Conservation (phyloP, 2,329 filamentous ascomycete genomes). For the Ceratocystis huliohia region DNA sequence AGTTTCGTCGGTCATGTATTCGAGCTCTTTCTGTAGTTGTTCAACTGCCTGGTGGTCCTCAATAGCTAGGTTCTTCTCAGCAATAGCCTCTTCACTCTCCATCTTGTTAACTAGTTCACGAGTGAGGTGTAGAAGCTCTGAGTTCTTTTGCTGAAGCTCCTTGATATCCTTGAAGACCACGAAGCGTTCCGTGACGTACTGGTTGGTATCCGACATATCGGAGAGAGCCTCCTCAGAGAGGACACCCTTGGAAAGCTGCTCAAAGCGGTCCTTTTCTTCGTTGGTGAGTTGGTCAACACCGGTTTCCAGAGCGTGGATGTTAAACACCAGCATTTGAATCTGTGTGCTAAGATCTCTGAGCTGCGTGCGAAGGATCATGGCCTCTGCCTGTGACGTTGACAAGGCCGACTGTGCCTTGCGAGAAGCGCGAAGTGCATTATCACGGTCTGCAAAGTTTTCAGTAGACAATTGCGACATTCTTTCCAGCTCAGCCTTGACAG, state of each 20-base stretch:
- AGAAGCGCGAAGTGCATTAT: slow-evolving; percentile 62
- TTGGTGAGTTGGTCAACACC: slow-evolving; percentile 58
- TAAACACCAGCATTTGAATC: slow-evolving; percentile 79
- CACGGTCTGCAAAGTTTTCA: slow-evolving; percentile 66
- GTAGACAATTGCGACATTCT: slow-evolving; percentile 79
- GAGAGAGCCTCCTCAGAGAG: slow-evolving; percentile 56
- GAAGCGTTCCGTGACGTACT: slow-evolving; percentile 79
- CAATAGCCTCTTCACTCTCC: slow-evolving; percentile 76
- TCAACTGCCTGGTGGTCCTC: slow-evolving; percentile 61
- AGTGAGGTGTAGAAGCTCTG: slow-evolving; percentile 68
- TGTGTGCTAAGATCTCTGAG: slow-evolving; percentile 81
- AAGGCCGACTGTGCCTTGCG: slow-evolving; percentile 68
- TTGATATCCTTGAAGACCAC: slow-evolving; percentile 76
- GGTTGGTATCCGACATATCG: slow-evolving; percentile 71
- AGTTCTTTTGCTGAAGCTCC: slow-evolving; percentile 78
- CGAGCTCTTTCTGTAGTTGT: slow-evolving; percentile 56
- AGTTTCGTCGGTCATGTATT: slow-evolving; percentile 70
- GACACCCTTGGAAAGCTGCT: slow-evolving; percentile 65
- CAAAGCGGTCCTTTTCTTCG: slow-evolving; percentile 61
- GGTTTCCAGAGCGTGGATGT: slow-evolving; percentile 69
- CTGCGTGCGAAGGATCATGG: slow-evolving; percentile 70
- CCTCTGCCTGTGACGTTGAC: slow-evolving; percentile 50
- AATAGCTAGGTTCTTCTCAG: slow-evolving; percentile 49
- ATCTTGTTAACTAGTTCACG: slow-evolving; percentile 77
- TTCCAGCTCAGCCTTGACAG: slow-evolving; percentile 65